Conservation (phyloP, 2,329 filamentous ascomycete genomes). For the Seiridium cupressi region DNA sequence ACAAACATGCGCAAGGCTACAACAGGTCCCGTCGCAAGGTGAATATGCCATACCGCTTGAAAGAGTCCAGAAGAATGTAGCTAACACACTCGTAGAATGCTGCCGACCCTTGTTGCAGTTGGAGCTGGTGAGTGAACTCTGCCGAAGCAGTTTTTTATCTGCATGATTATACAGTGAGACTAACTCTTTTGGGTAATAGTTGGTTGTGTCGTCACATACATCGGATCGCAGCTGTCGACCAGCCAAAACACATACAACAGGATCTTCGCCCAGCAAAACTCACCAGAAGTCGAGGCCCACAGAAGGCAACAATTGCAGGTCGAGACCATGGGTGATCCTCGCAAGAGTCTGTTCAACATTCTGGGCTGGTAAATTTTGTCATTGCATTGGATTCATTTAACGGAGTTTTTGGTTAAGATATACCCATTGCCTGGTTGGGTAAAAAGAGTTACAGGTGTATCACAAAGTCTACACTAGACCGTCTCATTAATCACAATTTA, state of each 20-base stretch:
- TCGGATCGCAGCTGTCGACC: constrained; percentile 18
- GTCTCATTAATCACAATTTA: too few species aligned
- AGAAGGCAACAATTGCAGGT: constrained; percentile 20
- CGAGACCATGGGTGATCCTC: constrained; percentile 26
- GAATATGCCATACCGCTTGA: neutral
- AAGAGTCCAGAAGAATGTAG: neutral
- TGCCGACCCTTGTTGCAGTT: constrained; percentile 1
- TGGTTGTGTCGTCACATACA: constrained; percentile 20
- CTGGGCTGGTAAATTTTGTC: constrained; percentile 20
- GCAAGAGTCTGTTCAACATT: constrained; percentile 27
- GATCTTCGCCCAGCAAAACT: constrained; percentile 30
- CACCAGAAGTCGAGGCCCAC: constrained; percentile 24
- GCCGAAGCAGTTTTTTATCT: neutral
- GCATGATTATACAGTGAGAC: neutral
- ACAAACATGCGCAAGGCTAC: neutral
- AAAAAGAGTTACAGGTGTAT: neutral
- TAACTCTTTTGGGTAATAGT: constrained; percentile 3
- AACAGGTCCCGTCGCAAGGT: neutral
- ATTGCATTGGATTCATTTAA: neutral
- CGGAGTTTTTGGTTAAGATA: neutral
- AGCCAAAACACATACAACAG: constrained; percentile 20
- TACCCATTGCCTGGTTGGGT: neutral
- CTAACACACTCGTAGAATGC: neutral
- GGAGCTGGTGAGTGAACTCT: neutral
- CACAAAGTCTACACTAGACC: neutral